phyloP scores from a whole-genome alignment of 345 rosid genomes.

The Isatis tinctoria region DNA sequence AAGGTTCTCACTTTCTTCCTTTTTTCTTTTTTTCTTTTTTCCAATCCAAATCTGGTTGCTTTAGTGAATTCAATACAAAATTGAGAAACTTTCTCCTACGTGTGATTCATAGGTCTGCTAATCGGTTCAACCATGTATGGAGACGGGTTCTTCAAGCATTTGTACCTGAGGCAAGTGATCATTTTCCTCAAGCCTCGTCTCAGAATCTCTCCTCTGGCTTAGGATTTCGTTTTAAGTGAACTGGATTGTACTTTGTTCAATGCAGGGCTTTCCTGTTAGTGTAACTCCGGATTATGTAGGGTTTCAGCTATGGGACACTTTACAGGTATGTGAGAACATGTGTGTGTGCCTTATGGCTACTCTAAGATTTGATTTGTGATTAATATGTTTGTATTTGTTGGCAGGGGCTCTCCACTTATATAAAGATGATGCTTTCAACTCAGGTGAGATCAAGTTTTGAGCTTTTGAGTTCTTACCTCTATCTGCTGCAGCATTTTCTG shows the following conservation, averaged over 20 bases:
- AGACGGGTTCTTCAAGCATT: constrained; percentile 82
- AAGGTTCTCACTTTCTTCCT: constrained; percentile 37
- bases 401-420: constrained; percentile 88
- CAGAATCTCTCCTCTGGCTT: background rate
- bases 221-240: background rate
- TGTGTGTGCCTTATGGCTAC: background rate
- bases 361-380: background rate
- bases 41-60: background rate
- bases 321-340: constrained; percentile 52
- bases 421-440: constrained; percentile 95
- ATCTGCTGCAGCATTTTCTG: background rate
- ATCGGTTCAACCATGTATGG: constrained; percentile 69
- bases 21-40: background rate
- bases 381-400: background rate
- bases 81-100: background rate
- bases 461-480: background rate
- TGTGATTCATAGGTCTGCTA: constrained; percentile 43
- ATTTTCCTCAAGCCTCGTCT: background rate
- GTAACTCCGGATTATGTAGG: constrained; percentile 87
- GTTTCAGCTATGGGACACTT: constrained; percentile 87
- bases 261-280: constrained; percentile 84
- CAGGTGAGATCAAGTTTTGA: constrained; percentile 50
- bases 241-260: background rate
- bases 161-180: constrained; percentile 74
- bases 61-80: background rate